phyloP scores from a whole-genome alignment of 805 yeast genomes.

The Cyberlindnera mississippiensis region DNA sequence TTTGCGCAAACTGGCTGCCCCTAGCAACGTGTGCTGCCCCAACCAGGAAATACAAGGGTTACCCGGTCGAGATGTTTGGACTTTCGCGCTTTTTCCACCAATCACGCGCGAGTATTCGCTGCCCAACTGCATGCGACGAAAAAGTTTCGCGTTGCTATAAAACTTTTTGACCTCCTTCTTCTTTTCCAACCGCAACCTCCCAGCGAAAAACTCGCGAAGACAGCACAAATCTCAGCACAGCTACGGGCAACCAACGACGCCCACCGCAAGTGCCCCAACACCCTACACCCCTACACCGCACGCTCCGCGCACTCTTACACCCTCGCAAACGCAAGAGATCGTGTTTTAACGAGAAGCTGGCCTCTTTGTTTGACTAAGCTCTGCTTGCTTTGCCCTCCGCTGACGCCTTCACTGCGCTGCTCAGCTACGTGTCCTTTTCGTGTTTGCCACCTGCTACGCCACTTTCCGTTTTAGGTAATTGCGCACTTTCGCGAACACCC shows the following conservation, averaged over 20 bases:
- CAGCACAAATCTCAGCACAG: conserved; percentile 2
- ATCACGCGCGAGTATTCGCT: conserved; percentile 3
- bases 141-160: conserved; percentile 10
- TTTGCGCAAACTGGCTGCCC: conserved; percentile 3
- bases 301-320: neutral
- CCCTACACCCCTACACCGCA: neutral
- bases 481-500: conserved; percentile 3
- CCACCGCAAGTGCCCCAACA: neutral
- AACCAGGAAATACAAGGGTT: conserved; percentile 4
- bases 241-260: conserved; percentile 6
- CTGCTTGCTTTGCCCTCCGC: conserved; percentile 3
- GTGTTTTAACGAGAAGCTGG: conserved; percentile 3
- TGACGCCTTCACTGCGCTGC: conserved; percentile 32
- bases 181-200: conserved; percentile 1
- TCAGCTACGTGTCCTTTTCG: conserved; percentile 22
- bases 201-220: conserved; percentile 4
- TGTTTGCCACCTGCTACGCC: conserved; percentile 6
- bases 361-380: conserved; percentile 1
- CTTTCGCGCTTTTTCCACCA: conserved; percentile 5
- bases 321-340: neutral
- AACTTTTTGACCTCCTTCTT: conserved; percentile 6
- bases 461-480: conserved; percentile 6
- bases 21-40: conserved; percentile 9
- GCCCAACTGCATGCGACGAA: neutral
- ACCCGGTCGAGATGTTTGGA: conserved; percentile 13